These are phyloP conservation scores for Acanthamoeba healyi DNA, from an alignment of 208 protist genomes.

Conservation along the genomic window DNA sequence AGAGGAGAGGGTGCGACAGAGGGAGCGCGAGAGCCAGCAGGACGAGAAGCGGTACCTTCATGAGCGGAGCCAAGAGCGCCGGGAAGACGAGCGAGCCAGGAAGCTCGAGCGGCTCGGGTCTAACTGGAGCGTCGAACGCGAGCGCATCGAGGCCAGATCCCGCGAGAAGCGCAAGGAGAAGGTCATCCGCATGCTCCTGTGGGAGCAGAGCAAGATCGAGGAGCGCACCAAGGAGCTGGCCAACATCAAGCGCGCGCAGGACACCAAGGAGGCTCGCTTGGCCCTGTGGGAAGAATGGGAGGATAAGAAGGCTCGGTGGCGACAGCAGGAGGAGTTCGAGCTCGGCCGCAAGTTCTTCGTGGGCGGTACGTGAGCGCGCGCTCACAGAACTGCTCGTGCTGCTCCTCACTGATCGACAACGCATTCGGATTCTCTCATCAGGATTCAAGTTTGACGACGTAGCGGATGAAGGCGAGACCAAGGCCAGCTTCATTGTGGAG, in stretches of 20 bases:
- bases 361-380: background rate
- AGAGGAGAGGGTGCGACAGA: background rate
- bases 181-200: background rate
- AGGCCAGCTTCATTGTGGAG: background rate
- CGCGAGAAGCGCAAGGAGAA: constrained; percentile 44
- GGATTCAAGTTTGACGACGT: constrained; percentile 2
- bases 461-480: background rate
- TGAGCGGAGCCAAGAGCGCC: background rate
- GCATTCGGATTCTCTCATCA: background rate
- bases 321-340: constrained; percentile 11
- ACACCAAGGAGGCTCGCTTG: background rate
- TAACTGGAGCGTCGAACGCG: background rate
- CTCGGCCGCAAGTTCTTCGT: background rate
- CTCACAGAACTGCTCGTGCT: too few species aligned
- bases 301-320: background rate
- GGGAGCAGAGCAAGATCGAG: background rate
- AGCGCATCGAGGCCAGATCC: background rate
- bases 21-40: background rate
- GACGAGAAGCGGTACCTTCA: background rate
- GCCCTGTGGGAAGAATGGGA: constrained; percentile 40
- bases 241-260: background rate
- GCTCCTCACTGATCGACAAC: background rate
- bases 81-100: background rate
- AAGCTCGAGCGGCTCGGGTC: background rate
- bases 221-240: background rate